Percentiles rank a stretch among this genome's conserved stretches.
Conservation (phyloP, 108 stramenopile species). For the Schizochytrium sp. region DNA sequence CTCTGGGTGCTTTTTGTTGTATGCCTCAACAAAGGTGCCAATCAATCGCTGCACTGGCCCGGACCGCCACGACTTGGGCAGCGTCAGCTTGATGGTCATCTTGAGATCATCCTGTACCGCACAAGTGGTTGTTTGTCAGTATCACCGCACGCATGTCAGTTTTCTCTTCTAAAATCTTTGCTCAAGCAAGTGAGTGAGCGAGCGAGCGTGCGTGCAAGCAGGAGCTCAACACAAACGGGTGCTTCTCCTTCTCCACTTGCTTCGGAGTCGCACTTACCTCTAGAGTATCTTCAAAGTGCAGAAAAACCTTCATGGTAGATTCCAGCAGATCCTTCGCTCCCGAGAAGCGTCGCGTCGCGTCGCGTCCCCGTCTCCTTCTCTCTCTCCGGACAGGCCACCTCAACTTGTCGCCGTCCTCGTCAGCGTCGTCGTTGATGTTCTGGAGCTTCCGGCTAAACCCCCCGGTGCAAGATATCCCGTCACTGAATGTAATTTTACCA, state of each 20-base stretch:
- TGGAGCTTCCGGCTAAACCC: too few species aligned
- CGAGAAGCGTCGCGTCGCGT: background rate
- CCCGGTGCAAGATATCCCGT: too few species aligned
- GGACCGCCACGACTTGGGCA: slow-evolving; percentile 73
- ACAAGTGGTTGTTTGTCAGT: background rate
- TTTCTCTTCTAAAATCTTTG: too few species aligned
- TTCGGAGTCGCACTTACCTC: background rate
- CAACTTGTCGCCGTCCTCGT: too few species aligned
- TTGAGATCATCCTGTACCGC: slow-evolving; percentile 20
- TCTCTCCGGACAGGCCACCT: too few species aligned
- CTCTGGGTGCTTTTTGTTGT: slow-evolving; percentile 60
- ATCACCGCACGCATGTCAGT: too few species aligned
- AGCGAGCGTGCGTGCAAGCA: background rate
- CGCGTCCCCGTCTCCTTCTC: too few species aligned
- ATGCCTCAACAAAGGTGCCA: slow-evolving; percentile 67
- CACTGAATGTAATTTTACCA: too few species aligned
- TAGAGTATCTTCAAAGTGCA: slow-evolving; percentile 68
- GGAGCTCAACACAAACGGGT: background rate
- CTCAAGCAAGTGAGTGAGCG: background rate
- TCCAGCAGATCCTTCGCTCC: background rate
- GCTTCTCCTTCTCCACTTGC: background rate
- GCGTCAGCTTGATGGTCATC: slow-evolving; percentile 76
- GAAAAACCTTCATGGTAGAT: slow-evolving; percentile 66
- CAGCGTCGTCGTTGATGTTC: too few species aligned
- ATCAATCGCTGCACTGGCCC: slow-evolving; percentile 67